Base-by-base conservation (phyloP, 2,329 filamentous ascomycete species). In the Chrysoporthe cubensis region DNA sequence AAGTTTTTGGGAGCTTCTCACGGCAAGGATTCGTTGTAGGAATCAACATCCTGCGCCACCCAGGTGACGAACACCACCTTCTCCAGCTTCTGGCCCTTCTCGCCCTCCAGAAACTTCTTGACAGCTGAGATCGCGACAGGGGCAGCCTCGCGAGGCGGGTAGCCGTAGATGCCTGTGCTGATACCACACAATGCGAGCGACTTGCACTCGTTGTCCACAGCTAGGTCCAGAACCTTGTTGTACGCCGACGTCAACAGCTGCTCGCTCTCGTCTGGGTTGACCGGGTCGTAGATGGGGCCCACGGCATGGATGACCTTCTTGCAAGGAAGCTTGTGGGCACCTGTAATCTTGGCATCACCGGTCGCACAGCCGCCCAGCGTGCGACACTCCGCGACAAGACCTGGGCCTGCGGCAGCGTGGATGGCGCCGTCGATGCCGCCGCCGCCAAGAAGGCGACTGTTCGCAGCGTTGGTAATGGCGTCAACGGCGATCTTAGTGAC, bases 381-480 rank as follows among this genome's bases (percentile, higher is more conserved):
- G n/a, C 81, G 78, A 78, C 95, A 97, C 80, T 96, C 95, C 9
- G 82, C 75, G 26, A 89, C 71, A 0, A 98, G 86, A 0, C 78
- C 78, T 0, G 81, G 86, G 0, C 96, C 96, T 0, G 96, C 95
- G 52, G 91, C 93, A 42, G 85, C 79, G 77, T 98, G 96, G 73
- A 98, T 97, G 40, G 94, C 91, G 52, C 91, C 91, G 75, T 94
- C 91, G 18, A 98, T 94, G 46, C 96, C 96, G n/a, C 94, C 93
- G 64, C 96, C 96, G 65, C 94, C 94, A 0, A 91, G 84, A 0
- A 98, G 87, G 1, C 85, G 85, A 11, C 79, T 80, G 78, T 98
- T 98, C 57, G 96, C 95, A 0, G 96, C 95, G 77, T 98, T 98
- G 77, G 98, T 94, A 73, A 97, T 96, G 71, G 91, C 91, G 75